Evolutionary conservation across 495 filamentous ascomycete species (phyloP), one percentile per base, ranked within the genome.

Genomic region (Aspergillus nanangensis): DNA sequence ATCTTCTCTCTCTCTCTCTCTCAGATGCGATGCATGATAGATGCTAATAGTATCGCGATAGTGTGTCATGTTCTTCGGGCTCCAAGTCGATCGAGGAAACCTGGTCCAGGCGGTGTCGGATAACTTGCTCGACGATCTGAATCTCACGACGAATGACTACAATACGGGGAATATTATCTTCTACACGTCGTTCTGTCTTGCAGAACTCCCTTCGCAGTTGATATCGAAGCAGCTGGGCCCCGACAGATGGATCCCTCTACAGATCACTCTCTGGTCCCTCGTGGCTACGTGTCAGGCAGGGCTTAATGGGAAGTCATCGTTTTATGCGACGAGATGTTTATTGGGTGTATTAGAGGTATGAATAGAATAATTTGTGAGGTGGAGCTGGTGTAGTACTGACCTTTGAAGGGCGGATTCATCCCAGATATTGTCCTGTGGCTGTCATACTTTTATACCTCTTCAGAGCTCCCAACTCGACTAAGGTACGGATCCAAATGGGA

Each of bases 241-340:
- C 1, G 87, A 91, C 61, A 74, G 76, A 8, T 91, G 87, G 83
- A 88, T 92, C 33, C 86, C 87, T 0, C 63, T 80, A 14, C 85
- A 90, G 56, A 90, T 90, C 65, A 65, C 83, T 0, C 65, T 81
- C 0, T 92, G 87, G 84, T 83, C 79, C 23, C 54, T 88, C 3
- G 81, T 89, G 8, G 82, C 85, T 0, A 68, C 67, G 33, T 65
- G 67, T 3, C 86, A 90, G 57, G 78, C 78, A 13, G 75, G 70
- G 31, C 55, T 92, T 13, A 71, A 49, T 15, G 81, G 82, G 0
- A 68, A 76, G 9, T 52, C 62, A 0, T 81, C 83, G 0, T 92
- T 90, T 56, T 74, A 80, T 18, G 60, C 72, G 8, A 77, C 70
- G 22, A 71, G 88, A 23, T 67, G 75, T 4, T 52, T 90, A n/a